A percentile compares a stretch with the other conserved stretches of the same genome.
Evolutionary conservation across 345 rosid genomes (phyloP).

Genomic region (Corchorus capsularis): DNA sequence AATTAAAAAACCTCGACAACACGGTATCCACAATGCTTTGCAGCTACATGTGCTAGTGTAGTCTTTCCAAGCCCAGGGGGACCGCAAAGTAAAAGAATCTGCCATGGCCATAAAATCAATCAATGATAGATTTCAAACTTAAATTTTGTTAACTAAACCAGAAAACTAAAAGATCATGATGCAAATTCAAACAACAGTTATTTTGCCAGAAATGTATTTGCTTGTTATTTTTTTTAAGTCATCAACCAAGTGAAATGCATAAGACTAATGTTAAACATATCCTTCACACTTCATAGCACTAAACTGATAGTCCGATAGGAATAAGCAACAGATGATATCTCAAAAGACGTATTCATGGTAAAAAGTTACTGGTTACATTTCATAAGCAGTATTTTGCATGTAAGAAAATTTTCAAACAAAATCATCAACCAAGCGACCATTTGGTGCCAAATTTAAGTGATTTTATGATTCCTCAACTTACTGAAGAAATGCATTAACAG

Average conservation of each 20-base stretch:
- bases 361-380: background rate
- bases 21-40: constrained; percentile 96
- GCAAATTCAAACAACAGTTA: background rate
- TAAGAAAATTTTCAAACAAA: background rate
- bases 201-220: background rate
- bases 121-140: constrained; percentile 3
- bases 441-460: background rate
- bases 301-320: background rate
- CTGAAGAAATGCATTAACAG: background rate
- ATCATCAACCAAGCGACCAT: background rate
- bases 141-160: constrained; percentile 5
- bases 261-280: background rate
- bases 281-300: background rate
- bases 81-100: constrained; percentile 96
- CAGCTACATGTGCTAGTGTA: constrained; percentile 96
- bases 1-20: constrained; percentile 80
- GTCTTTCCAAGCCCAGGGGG: constrained; percentile 99
- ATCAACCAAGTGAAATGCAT: background rate
- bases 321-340: constrained; percentile 8
- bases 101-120: constrained; percentile 36
- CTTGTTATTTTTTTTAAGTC: background rate
- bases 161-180: constrained; percentile 1
- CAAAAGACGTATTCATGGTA: background rate
- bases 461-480: background rate
- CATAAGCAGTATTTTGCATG: background rate